A percentile compares a stretch with the other conserved stretches of the same genome.
Evolutionary conservation across 306 rosid species (phyloP).

Genomic region (Canavalia ensiformis): DNA sequence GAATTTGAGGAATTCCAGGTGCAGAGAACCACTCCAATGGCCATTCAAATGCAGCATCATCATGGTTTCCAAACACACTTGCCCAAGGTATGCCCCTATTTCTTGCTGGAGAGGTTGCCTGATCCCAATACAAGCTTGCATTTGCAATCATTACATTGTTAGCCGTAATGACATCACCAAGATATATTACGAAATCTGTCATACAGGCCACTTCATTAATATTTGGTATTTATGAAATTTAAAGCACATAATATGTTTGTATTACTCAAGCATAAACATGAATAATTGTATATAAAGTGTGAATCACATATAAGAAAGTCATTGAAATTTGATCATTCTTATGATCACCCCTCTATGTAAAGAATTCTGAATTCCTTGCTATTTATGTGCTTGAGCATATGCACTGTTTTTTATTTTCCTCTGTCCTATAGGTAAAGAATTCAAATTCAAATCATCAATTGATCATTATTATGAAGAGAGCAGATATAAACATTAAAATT

Average conservation of each 20-base stretch:
- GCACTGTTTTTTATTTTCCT: too few species aligned
- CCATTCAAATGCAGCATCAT: slow-evolving; percentile 86
- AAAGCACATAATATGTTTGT: not conserved
- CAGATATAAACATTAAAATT: too few species aligned
- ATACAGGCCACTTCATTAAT: slow-evolving; percentile 31
- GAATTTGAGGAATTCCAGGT: slow-evolving; percentile 70
- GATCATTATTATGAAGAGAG: too few species aligned
- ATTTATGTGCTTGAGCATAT: too few species aligned
- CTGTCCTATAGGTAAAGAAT: too few species aligned
- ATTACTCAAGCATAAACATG: not conserved
- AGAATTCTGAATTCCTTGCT: too few species aligned
- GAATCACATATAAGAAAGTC: not conserved
- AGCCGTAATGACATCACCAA: slow-evolving; percentile 90
- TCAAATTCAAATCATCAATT: too few species aligned
- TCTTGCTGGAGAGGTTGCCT: slow-evolving; percentile 78
- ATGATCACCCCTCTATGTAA: too few species aligned
- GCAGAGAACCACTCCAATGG: slow-evolving; percentile 83
- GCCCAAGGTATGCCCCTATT: slow-evolving; percentile 80
- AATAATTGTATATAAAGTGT: not conserved
- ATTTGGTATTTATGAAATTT: slow-evolving; percentile 4
- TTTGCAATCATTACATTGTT: slow-evolving; percentile 75
- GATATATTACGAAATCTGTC: slow-evolving; percentile 88
- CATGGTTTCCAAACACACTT: slow-evolving; percentile 86
- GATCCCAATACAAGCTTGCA: slow-evolving; percentile 87
- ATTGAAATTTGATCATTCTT: not conserved